Evolutionary conservation across 257 asterid species (phyloP), one percentile per base, ranked within the genome.

Genomic region (Plantago ovata): DNA sequence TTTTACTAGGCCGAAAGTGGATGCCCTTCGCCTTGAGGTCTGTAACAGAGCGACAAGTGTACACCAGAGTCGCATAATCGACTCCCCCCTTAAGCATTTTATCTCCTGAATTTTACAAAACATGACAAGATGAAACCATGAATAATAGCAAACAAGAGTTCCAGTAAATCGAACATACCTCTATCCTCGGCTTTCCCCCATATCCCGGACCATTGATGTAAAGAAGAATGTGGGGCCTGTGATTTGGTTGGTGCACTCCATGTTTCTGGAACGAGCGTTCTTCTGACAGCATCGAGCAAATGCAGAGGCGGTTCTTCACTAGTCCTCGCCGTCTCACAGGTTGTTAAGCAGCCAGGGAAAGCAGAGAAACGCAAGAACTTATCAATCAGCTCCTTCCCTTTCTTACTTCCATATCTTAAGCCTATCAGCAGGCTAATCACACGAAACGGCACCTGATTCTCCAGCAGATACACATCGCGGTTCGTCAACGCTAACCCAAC

Each of bases 1-100:
- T 44, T 0, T 15, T 8, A 38, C 70, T 62, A 7, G 72, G 70
- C 1, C 40, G 33, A 32, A 69, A 51, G 13, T 69, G 55, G 32
- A 78, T 78, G 11, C 81, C 81, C 40, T 78, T 78, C 9, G 70
- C 65, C 54, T 65, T 75, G 39, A 78, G 63, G 5, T 75, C 69
- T 4, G 72, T 62, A 7, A 47, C 75, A 0, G 77, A 50, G 33
- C 60, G 58, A 51, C 63, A 78, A 1, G 70, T 51, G 13, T 54
- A 48, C 33, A 18, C 2, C 0, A 19, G 12, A 12, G 40, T 36
- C 44, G 15, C 15, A 1, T 3, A 8, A 19, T 62, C 49, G 1
- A 9, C 20, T 0, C 19, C 13, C 0, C 9, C 14, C 9, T 38
- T 39, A 9, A 9, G n/a, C 47, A 11, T 38, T 38, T 15, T 14